phyloP scores from a whole-genome alignment of 1,139 yeast genomes.

The Kodamaea ohmeri region DNA sequence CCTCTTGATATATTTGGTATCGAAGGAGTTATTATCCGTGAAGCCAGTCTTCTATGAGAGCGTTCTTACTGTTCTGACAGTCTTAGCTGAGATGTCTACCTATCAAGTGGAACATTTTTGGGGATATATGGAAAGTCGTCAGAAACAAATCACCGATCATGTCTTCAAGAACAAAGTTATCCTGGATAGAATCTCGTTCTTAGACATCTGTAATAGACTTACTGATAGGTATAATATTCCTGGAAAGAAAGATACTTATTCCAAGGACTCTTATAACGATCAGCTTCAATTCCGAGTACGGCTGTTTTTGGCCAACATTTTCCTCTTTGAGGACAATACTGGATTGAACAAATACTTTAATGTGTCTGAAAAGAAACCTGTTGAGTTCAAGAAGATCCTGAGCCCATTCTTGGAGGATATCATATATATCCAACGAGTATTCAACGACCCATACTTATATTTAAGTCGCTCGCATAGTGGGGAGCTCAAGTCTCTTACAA shows the following conservation, averaged over 20 bases:
- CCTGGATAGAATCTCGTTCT: slow-evolving; percentile 38
- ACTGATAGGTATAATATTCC: slow-evolving; percentile 30
- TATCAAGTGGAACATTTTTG: slow-evolving; percentile 30
- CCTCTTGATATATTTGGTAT: slow-evolving; percentile 20
- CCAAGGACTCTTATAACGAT: slow-evolving; percentile 43
- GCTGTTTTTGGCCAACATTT: slow-evolving; percentile 31
- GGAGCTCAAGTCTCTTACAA: slow-evolving; percentile 23
- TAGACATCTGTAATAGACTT: slow-evolving; percentile 39
- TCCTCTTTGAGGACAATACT: slow-evolving; percentile 44
- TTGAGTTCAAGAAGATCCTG: slow-evolving; percentile 22
- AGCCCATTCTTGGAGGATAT: slow-evolving; percentile 36
- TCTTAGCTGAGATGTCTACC: slow-evolving; percentile 23
- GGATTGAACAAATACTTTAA: slow-evolving; percentile 45
- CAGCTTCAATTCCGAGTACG: slow-evolving; percentile 37
- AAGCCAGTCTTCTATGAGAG: slow-evolving; percentile 27
- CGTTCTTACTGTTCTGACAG: slow-evolving; percentile 21
- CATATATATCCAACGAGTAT: slow-evolving; percentile 28
- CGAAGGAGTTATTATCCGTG: slow-evolving; percentile 13
- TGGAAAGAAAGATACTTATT: slow-evolving; percentile 28
- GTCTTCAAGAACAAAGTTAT: slow-evolving; percentile 30
- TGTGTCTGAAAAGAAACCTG: slow-evolving; percentile 26
- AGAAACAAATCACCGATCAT: slow-evolving; percentile 18
- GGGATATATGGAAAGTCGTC: slow-evolving; percentile 38
- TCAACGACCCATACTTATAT: slow-evolving; percentile 38
- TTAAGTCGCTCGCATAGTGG: slow-evolving; percentile 24